Evolutionary conservation across 2,329 filamentous ascomycete species (phyloP), one percentile per base, ranked within the genome.

Genomic region (Aspergillus quadrilineatus): DNA sequence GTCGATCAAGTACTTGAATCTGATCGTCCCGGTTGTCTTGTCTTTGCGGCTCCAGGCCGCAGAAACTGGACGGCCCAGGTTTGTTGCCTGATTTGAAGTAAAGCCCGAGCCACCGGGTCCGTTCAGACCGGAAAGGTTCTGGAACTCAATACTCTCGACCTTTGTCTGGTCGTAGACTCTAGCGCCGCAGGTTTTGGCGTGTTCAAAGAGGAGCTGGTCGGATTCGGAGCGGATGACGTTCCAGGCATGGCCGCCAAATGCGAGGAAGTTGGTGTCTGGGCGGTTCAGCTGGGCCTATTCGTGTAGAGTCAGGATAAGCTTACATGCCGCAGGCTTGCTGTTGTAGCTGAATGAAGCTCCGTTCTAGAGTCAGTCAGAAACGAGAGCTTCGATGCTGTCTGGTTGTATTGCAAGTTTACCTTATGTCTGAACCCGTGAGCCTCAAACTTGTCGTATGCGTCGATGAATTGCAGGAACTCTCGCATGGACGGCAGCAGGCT

Each of bases 1-100:
- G 64, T 83, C 79, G 0, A 82, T 64, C 15, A 82, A 45, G 53
- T 80, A 82, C 4, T 81, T 66, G 56, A 81, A 81, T 1, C 55
- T 63, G 51, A 82, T 77, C 1, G 54, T 62, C 10, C 79, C 79
- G 7, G 65, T 44, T 15, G 8, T 44, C 42, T 28, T 44, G 17
- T 44, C 22, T 4, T 28, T 29, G 22, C 22, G 42, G 22, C 6
- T 44, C 42, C 42, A 44, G 22, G 42, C 28, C 7, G 42, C 42
- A 5, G 42, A 44, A 9, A 44, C 42, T 6, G 42, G 42, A 28
- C 42, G 42, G 22, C 22, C 42, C 22, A 44, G 22, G 22, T 26
- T 17, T 42, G 22, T 4, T 37, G 34, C 14, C 14, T 37, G 34
- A 28, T 12, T 12, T 14, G 42, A 12, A 6, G 5, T 4, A 9